phyloP scores from a whole-genome alignment of 352 stramenopile genomes.

The Thalassiosira hispida region DNA sequence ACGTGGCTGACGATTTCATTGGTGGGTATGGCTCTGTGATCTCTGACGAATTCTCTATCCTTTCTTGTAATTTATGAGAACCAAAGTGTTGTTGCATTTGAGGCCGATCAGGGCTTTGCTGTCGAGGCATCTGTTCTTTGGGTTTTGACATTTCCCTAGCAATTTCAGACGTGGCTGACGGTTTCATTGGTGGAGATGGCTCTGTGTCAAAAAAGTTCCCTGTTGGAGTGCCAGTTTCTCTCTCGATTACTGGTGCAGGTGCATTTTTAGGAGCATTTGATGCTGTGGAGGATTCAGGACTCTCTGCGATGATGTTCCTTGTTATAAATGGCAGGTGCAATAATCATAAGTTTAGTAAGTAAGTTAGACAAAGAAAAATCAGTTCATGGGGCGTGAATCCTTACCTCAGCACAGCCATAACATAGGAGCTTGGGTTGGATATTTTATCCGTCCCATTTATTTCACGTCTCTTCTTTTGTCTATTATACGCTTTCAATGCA shows the following conservation, averaged over 20 bases:
- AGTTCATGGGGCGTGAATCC: too few species aligned
- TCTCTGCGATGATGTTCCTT: conserved; percentile 15
- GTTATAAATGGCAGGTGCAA: neutral
- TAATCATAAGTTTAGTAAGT: neutral
- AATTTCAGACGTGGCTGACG: neutral
- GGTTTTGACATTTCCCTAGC: neutral
- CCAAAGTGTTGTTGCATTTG: neutral
- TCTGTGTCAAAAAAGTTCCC: neutral
- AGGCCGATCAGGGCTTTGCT: too few species aligned
- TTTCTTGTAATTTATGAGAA: conserved; percentile 6
- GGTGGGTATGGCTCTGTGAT: neutral
- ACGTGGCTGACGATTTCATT: neutral
- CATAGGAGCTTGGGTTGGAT: conserved; percentile 39
- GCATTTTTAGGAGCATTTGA: conserved; percentile 1
- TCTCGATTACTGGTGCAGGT: neutral
- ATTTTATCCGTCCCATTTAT: conserved; percentile 12
- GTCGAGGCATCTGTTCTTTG: neutral
- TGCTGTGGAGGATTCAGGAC: neutral
- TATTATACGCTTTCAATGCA: conserved; percentile 31
- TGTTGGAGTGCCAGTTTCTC: neutral
- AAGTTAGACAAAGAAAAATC: neutral
- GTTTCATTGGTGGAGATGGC: conserved; percentile 4
- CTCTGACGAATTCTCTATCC: conserved; percentile 14
- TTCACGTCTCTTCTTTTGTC: conserved; percentile 30
- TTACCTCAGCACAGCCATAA: conserved; percentile 32